A percentile compares a stretch with the other conserved stretches of the same genome.
Conservation (phyloP, 192 early-diverging fungal species). For the Phlyctochytrium arcticum region DNA sequence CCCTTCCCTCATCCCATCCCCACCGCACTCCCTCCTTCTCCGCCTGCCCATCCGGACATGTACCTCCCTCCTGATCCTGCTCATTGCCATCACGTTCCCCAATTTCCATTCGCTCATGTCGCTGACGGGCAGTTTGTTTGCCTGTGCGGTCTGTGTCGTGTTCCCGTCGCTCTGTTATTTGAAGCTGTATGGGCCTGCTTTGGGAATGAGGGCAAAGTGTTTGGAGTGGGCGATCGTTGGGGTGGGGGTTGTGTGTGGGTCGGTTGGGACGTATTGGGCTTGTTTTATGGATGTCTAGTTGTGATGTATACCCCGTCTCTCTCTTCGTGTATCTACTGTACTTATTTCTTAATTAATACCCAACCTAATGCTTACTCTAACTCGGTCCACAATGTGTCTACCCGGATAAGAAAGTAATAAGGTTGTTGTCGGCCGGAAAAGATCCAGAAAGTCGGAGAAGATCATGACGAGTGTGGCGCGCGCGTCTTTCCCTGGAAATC, state of each 20-base stretch:
- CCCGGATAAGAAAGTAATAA: neutral
- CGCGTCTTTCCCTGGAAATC: no score
- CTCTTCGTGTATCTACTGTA: neutral
- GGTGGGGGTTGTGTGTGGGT: neutral
- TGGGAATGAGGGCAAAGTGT: neutral
- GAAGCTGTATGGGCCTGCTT: slow-evolving; percentile 27
- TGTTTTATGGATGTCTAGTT: neutral
- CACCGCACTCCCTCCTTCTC: neutral
- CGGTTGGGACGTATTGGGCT: neutral
- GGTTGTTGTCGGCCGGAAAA: neutral
- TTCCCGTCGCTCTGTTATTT: slow-evolving; percentile 52
- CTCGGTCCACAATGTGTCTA: neutral
- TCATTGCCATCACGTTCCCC: slow-evolving; percentile 56
- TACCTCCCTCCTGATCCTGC: slow-evolving; percentile 36
- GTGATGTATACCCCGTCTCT: neutral
- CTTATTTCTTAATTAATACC: neutral
- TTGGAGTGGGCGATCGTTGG: neutral
- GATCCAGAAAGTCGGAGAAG: neutral
- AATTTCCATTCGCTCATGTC: slow-evolving; percentile 65
- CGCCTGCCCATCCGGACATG: slow-evolving; percentile 22
- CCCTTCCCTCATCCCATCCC: no score
- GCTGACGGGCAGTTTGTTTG: slow-evolving; percentile 50
- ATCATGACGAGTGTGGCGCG: no score
- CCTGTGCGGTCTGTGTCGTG: slow-evolving; percentile 50
- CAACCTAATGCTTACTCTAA: neutral